phyloP scores from a whole-genome alignment of 108 stramenopile genomes.

The Schizochytrium sp. region DNA sequence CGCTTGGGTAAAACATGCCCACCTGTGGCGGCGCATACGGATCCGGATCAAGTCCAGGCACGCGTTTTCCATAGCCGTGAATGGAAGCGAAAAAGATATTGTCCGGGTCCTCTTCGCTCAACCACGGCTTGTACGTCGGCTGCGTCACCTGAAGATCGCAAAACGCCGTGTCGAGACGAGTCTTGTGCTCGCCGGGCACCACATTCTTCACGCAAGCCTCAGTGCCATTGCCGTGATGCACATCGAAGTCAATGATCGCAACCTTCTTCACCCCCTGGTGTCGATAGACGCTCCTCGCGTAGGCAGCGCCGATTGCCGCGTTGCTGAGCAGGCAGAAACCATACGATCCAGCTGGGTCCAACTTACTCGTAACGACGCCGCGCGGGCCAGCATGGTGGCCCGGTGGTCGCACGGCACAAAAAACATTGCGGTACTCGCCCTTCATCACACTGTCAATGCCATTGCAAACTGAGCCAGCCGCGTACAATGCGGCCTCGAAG shows the following conservation, averaged over 20 bases:
- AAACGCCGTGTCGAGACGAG: conserved; percentile 64
- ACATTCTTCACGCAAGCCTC: conserved; percentile 53
- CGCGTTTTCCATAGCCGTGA: conserved; percentile 70
- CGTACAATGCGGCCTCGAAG: conserved; percentile 67
- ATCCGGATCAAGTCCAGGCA: conserved; percentile 7
- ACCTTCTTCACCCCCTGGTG: conserved; percentile 30
- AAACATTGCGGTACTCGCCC: conserved; percentile 48
- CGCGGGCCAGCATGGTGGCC: conserved; percentile 96
- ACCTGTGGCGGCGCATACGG: background rate
- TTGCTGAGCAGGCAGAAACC: conserved; percentile 98
- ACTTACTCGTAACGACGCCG: conserved; percentile 38
- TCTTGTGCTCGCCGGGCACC: conserved; percentile 63
- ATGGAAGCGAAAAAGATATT: conserved; percentile 80
- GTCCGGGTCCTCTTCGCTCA: conserved; percentile 75
- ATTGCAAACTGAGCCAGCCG: conserved; percentile 54
- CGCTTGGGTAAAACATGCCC: conserved; percentile 14
- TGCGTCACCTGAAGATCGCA: conserved; percentile 57
- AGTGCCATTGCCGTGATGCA: conserved; percentile 59
- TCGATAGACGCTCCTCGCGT: conserved; percentile 67
- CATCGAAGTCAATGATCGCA: conserved; percentile 54
- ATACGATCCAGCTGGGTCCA: conserved; percentile 49
- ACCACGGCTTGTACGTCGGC: conserved; percentile 74
- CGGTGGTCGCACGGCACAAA: conserved; percentile 93
- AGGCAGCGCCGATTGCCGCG: conserved; percentile 93
- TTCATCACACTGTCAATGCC: conserved; percentile 43